phyloP scores from a whole-genome alignment of 495 filamentous ascomycete species.

The Viridothelium virens region DNA sequence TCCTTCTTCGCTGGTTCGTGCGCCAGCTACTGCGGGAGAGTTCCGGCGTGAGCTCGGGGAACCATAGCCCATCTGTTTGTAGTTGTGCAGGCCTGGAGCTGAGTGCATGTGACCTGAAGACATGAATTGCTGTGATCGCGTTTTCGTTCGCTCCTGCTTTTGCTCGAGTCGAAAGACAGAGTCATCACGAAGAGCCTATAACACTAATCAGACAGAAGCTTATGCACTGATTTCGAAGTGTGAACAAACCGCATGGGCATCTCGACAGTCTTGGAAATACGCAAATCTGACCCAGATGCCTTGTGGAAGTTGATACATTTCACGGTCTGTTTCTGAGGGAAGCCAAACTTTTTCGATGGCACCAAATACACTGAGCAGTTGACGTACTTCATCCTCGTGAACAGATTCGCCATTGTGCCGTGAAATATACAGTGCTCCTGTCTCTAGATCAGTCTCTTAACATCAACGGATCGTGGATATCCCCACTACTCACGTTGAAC shows the following conservation, averaged over 20 bases:
- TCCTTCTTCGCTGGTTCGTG: background rate
- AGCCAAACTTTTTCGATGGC: slow-evolving; percentile 31
- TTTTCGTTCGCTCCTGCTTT: slow-evolving; percentile 3
- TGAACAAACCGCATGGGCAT: slow-evolving; percentile 31
- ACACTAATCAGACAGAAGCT: background rate
- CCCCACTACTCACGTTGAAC: slow-evolving; percentile 43
- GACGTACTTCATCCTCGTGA: slow-evolving; percentile 38
- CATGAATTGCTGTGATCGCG: background rate
- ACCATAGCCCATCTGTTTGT: background rate
- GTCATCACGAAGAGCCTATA: slow-evolving; percentile 13
- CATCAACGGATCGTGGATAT: background rate
- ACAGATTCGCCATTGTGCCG: slow-evolving; percentile 36
- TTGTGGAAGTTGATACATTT: slow-evolving; percentile 36
- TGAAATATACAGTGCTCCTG: slow-evolving; percentile 47
- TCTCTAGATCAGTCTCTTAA: slow-evolving; percentile 4
- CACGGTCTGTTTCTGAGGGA: slow-evolving; percentile 30
- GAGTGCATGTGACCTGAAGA: background rate
- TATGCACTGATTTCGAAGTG: background rate
- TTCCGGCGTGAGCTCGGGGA: slow-evolving; percentile 7
- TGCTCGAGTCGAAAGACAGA: slow-evolving; percentile 13
- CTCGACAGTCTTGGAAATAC: slow-evolving; percentile 36
- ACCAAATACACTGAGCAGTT: slow-evolving; percentile 39
- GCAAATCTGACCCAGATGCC: slow-evolving; percentile 48
- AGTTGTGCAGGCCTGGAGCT: background rate
- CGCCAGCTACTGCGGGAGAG: background rate